These are phyloP conservation scores for Rugonectria rugulosa DNA, from an alignment of 2,329 filamentous ascomycete species.

Conservation along the genomic window DNA sequence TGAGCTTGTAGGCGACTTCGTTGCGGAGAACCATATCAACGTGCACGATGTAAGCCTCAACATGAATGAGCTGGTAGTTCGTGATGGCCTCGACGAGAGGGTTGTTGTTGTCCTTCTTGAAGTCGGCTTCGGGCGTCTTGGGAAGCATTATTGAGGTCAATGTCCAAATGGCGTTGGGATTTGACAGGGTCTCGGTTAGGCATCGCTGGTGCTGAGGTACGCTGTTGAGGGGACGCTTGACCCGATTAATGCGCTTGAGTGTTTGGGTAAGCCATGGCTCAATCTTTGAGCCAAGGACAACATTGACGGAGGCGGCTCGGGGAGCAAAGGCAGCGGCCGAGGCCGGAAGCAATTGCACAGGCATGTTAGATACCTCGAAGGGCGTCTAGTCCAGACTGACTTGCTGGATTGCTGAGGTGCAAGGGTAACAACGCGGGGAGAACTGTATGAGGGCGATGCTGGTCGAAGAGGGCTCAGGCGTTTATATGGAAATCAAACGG, in stretches of 20 bases:
- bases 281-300: slow-evolving; percentile 90
- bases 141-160: slow-evolving; percentile 91
- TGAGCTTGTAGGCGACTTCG: slow-evolving; percentile 98
- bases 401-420: slow-evolving; percentile 21
- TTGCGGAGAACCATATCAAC: slow-evolving; percentile 98
- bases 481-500: slow-evolving; percentile 12
- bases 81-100: slow-evolving; percentile 76
- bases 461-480: slow-evolving; percentile 2
- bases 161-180: slow-evolving; percentile 90
- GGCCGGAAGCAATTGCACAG: slow-evolving; percentile 89
- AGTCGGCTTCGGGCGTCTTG: slow-evolving; percentile 85
- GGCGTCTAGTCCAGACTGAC: slow-evolving; percentile 27
- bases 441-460: slow-evolving; percentile 9
- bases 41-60: slow-evolving; percentile 98
- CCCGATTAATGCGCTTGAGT: slow-evolving; percentile 93
- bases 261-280: slow-evolving; percentile 98
- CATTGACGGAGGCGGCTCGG: slow-evolving; percentile 86
- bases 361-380: slow-evolving; percentile 65
- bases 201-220: slow-evolving; percentile 95
- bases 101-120: slow-evolving; percentile 75
- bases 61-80: slow-evolving; percentile 91
- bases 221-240: slow-evolving; percentile 97
- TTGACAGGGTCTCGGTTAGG: slow-evolving; percentile 92
- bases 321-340: slow-evolving; percentile 97
- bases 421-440: slow-evolving; percentile 20